Evolutionary conservation across 2,329 filamentous ascomycete species (phyloP).

Genomic region (Colletotrichum spinosum): DNA sequence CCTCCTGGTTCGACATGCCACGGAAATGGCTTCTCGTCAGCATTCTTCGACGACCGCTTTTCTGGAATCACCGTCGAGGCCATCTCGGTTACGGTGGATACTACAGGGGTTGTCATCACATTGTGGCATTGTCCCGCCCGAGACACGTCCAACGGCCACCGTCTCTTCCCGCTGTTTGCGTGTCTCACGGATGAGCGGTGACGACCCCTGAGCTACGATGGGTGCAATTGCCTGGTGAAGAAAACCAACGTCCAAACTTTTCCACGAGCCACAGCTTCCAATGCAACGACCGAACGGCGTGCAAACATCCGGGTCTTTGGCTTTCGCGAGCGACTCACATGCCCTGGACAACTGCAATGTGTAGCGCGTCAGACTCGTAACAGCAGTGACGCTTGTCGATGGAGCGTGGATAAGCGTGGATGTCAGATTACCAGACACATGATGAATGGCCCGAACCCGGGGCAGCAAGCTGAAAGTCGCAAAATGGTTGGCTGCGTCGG

Average conservation of each 20-base stretch:
- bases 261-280: neutral
- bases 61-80: conserved; percentile 14
- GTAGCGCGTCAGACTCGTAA: conserved; percentile 32
- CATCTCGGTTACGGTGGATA: conserved; percentile 14
- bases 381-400: conserved; percentile 28
- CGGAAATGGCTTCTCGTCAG: conserved; percentile 15
- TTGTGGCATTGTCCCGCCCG: neutral
- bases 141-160: conserved; percentile 5
- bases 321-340: conserved; percentile 12
- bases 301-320: neutral
- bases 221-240: conserved; percentile 8
- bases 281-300: neutral
- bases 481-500: conserved; percentile 32
- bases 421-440: conserved; percentile 22
- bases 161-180: neutral
- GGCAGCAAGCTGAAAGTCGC: conserved; percentile 9
- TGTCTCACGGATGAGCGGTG: conserved; percentile 23
- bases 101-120: conserved; percentile 4
- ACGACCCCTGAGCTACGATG: conserved; percentile 1
- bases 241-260: conserved; percentile 8
- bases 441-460: conserved; percentile 23
- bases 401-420: conserved; percentile 31
- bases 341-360: conserved; percentile 1
- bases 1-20: neutral
- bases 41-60: conserved; percentile 20